Conservation (phyloP, 2,329 filamentous ascomycete species). For the Elsinoe ampelina region DNA sequence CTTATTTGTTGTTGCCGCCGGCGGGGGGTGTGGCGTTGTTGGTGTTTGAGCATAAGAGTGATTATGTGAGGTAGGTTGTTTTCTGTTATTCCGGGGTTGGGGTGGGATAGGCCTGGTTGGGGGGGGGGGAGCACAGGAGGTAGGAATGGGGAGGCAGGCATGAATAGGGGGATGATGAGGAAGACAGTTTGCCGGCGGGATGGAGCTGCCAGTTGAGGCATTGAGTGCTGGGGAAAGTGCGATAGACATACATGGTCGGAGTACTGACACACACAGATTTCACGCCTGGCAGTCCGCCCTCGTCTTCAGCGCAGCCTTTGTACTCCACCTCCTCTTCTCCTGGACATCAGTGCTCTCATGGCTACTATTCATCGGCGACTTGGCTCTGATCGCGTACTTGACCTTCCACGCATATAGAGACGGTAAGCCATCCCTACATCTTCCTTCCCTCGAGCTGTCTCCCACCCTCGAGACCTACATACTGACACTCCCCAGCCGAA, state of each 20-base stretch:
- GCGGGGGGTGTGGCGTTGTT: conserved; percentile 76
- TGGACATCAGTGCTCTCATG: conserved; percentile 80
- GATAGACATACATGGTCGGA: not conserved
- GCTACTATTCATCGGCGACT: conserved; percentile 67
- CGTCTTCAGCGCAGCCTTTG: conserved; percentile 40
- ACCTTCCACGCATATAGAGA: conserved; percentile 75
- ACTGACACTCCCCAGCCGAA: conserved; percentile 41
- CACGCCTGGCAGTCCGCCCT: conserved; percentile 74
- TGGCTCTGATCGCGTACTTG: conserved; percentile 67
- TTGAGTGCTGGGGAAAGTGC: too few species aligned
- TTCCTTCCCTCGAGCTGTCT: not conserved
- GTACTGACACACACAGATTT: conserved; percentile 48
- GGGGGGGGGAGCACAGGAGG: not conserved
- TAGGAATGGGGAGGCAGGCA: not conserved
- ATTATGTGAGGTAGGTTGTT: conserved; percentile 78
- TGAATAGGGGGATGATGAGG: not conserved
- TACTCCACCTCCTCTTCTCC: conserved; percentile 76
- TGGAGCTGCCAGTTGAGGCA: too few species aligned
- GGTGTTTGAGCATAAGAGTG: conserved; percentile 84
- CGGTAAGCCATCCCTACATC: conserved; percentile 42
- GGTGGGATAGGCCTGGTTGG: not conserved
- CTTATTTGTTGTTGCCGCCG: conserved; percentile 78
- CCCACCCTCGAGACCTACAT: not conserved
- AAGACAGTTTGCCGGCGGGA: not conserved
- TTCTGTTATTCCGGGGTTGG: not conserved